Evolutionary conservation across 2,329 filamentous ascomycete genomes (phyloP).

Genomic region (Fusarium abutilonis): DNA sequence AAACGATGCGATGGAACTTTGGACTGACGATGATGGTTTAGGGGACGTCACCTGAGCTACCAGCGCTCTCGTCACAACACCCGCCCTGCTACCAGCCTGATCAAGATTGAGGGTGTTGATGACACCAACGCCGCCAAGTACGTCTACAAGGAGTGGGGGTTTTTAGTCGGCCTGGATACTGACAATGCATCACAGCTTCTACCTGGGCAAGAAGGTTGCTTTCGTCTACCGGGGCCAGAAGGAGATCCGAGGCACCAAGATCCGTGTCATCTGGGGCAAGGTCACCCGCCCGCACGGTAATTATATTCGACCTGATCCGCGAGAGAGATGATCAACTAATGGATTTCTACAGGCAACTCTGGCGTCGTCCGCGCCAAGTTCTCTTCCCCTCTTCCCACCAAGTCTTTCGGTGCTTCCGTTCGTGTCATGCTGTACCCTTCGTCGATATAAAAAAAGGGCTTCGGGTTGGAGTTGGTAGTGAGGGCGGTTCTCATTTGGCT

Average conservation of each 20-base stretch:
- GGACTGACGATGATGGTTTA: constrained; percentile 54
- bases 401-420: constrained; percentile 95
- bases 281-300: constrained; percentile 94
- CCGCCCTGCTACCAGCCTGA: constrained; percentile 89
- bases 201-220: constrained; percentile 98
- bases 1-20: constrained; percentile 37
- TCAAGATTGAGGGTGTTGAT: constrained; percentile 99
- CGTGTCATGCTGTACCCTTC: constrained; percentile 98
- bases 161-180: constrained; percentile 35
- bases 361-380: constrained; percentile 98
- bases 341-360: constrained; percentile 77
- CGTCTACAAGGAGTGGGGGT: constrained; percentile 48
- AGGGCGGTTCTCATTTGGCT: constrained; percentile 70
- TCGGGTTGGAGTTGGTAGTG: constrained; percentile 70
- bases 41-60: constrained; percentile 98
- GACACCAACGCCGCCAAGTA: constrained; percentile 88
- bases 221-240: constrained; percentile 97
- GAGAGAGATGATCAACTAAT: constrained; percentile 26
- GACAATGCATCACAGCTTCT: constrained; percentile 71
- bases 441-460: constrained; percentile 85
- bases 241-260: constrained; percentile 97
- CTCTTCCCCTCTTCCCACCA: constrained; percentile 92
- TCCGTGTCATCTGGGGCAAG: constrained; percentile 99
- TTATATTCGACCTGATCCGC: constrained; percentile 42
- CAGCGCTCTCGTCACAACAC: constrained; percentile 93